Evolutionary conservation across 2,329 filamentous ascomycete species (phyloP), one percentile per base, ranked within the genome.

Genomic region (Trichoderma aggressivum): DNA sequence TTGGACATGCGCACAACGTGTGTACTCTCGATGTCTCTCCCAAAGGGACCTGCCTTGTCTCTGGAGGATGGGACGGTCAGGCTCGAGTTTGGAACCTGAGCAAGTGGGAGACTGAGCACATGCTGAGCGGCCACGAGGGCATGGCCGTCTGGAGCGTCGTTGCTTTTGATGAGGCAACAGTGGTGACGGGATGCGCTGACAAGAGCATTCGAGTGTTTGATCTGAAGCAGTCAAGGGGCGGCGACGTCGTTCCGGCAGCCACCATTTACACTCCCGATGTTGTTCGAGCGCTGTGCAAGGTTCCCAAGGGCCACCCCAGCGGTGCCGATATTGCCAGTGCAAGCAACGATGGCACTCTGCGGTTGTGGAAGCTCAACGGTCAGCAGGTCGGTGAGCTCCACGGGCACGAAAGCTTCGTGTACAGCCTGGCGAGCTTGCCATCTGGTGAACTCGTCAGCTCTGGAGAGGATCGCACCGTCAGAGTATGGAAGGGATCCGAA

Each of bases 391-490:
- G 87, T 11, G 90, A 94, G 79, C 85, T 99, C 3, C 88, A 91
- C 72, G 96, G 95, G 0, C 97, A 99, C 77, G 94, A 97, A 71
- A 97, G 91, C 78, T 99, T 97, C 79, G 96, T 99, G 71, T 99
- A 99, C 81, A 92, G 92, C 7, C 83, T 99, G 16, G 87, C 92
- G 1, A 86, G 88, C 26, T 83, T 97, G 11, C 92, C 95, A 0
- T 90, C 92, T 0, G 95, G 95, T 7, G 94, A 98, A 78, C 85
- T 99, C 34, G 92, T 97, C 62, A 98, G 95, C 80, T 90, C 94
- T 2, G 94, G 94, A 21, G 96, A 99, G 81, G 96, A 99, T 81
- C 89, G 96, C n/a, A 98, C 96, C 0, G 89, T 97, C 39, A 89
- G 94, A 66, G 85, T 99, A 78, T 99, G 97, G 96, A 91, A 88